Evolutionary conservation across 352 stramenopile genomes (phyloP), one percentile per base, ranked within the genome.

Genomic region (Phytophthora pisi): DNA sequence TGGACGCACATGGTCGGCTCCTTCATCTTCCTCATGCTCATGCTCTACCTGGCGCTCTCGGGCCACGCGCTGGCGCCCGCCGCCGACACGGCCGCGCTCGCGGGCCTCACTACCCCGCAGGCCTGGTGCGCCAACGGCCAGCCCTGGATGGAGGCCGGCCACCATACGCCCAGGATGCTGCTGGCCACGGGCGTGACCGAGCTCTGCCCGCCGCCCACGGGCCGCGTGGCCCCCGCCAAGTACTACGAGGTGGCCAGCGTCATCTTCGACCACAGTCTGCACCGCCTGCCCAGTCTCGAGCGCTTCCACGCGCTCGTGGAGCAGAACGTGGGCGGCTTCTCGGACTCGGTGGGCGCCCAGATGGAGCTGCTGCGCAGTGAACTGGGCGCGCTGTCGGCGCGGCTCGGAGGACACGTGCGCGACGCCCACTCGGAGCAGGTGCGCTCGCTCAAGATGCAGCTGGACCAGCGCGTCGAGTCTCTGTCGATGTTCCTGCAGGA

Each of bases 1-100:
- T 96, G 89, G 89, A 95, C 85, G 58, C 89, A 96, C 67, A 90
- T 94, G 51, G 75, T 94, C 20, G 89, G 89, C 42, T 93, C 85
- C 50, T 84, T 94, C 65, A 92, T 94, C 73, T 96, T 96, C 57
- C 70, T 90, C 36, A 74, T 74, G 58, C 80, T 95, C 66, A 91
- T 95, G 72, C 49, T 81, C 16, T 93, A 93, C 67, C 72, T 94
- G 31, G 68, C 85, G 66, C 73, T 93, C 23, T 86, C 77, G 23
- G 78, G 72, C 51, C 75, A 78, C 47, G 79, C 76, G 61, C 70
- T 93, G 10, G 61, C 58, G 0, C 59, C 72, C 23, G 11, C 61
- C 13, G 49, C 40, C 10, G 59, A 74, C 18, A 49, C 34, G 2
- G 57, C 55, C n/a, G 61, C 40, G 7, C 51, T 74, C 16, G n/a